These are phyloP conservation scores for Oryza glaberrima DNA, from an alignment of 176 grass and related monocot genomes.

Conservation along the genomic window DNA sequence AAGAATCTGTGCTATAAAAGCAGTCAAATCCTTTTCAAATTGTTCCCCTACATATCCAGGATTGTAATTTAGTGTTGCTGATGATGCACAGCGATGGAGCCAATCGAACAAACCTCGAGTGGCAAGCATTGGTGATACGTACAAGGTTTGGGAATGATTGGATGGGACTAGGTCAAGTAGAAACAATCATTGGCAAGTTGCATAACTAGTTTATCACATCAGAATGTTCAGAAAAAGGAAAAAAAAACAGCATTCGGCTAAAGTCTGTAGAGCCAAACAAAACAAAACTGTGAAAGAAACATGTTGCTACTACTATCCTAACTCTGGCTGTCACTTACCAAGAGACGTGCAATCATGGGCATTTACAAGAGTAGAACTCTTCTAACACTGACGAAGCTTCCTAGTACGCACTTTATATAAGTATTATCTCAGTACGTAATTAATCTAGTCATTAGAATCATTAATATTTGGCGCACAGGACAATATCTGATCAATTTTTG, in stretches of 20 bases:
- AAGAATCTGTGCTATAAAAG: neutral
- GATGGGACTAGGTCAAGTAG: slow-evolving; percentile 2
- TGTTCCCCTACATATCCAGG: neutral
- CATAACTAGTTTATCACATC: slow-evolving; percentile 37
- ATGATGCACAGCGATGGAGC: slow-evolving; percentile 33
- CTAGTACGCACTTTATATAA: neutral
- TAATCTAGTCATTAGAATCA: no score
- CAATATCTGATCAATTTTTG: no score
- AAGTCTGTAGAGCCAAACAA: neutral
- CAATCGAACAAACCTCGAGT: slow-evolving; percentile 42
- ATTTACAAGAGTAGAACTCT: neutral
- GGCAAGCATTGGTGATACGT: slow-evolving; percentile 13
- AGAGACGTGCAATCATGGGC: neutral
- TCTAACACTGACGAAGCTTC: neutral
- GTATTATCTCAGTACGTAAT: no score
- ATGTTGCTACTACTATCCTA: neutral
- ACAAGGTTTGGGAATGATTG: slow-evolving; percentile 34
- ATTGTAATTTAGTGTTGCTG: slow-evolving; percentile 7
- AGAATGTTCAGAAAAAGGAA: slow-evolving; percentile 10
- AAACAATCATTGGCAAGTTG: slow-evolving; percentile 40
- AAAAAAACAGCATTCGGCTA: neutral
- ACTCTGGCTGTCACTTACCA: slow-evolving; percentile 9
- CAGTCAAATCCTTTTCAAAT: slow-evolving; percentile 27
- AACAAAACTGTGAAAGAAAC: neutral
- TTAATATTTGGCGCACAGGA: no score